phyloP scores from a whole-genome alignment of 345 rosid genomes.

The Combretum micranthum region DNA sequence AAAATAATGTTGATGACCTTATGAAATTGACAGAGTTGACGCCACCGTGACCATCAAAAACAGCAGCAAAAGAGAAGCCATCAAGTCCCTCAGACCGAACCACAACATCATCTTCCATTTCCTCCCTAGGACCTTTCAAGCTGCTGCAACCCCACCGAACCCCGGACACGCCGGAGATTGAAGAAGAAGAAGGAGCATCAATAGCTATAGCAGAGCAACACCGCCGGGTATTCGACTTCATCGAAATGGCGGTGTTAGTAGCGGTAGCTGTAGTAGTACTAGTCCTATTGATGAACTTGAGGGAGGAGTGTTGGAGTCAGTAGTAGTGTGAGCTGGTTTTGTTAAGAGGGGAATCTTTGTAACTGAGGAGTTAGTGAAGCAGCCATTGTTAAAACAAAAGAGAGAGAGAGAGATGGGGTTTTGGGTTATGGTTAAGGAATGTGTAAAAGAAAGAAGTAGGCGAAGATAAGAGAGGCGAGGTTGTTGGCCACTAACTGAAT shows the following conservation, averaged over 20 bases:
- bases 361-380: constrained; percentile 45
- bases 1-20: constrained; percentile 25
- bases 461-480: constrained; percentile 1
- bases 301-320: neutral
- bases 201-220: constrained; percentile 81
- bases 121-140: constrained; percentile 80
- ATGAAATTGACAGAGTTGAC: constrained; percentile 66
- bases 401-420: neutral
- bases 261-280: too few relatives aligned
- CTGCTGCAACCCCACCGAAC: constrained; percentile 69
- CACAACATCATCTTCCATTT: constrained; percentile 78
- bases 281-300: constrained; percentile 17
- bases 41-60: constrained; percentile 92
- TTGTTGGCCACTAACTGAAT: constrained; percentile 11
- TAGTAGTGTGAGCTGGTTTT: constrained; percentile 20
- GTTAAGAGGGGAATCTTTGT: constrained; percentile 42
- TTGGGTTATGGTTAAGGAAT: neutral
- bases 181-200: constrained; percentile 71
- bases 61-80: constrained; percentile 83
- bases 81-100: constrained; percentile 67
- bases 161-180: constrained; percentile 44
- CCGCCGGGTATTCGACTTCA: constrained; percentile 25
- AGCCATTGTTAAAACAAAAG: neutral
- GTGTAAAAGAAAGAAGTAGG: neutral
- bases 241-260: constrained; percentile 6